Evolutionary conservation across 768 basidiomycete species (phyloP).

Genomic region (Russula compacta): DNA sequence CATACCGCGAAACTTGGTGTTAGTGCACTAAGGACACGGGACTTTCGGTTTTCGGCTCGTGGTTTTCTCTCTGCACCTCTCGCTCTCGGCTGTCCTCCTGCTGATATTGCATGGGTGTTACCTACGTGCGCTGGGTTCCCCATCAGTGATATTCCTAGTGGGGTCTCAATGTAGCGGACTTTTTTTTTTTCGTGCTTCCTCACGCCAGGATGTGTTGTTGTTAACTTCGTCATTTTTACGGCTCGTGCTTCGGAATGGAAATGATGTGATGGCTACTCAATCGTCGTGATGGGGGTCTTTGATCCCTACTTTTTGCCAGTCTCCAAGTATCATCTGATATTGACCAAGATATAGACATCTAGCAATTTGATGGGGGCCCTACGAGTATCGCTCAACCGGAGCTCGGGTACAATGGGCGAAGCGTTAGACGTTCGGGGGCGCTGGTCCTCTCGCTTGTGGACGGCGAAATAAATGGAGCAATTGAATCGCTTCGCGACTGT

Average conservation of each 20-base stretch:
- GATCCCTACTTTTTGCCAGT: not conserved
- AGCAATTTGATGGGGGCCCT: too few species aligned
- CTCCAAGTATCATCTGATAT: not conserved
- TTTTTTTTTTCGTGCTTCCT: not conserved
- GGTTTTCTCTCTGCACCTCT: too few species aligned
- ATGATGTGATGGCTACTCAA: not conserved
- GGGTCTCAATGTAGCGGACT: too few species aligned
- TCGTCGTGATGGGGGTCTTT: not conserved
- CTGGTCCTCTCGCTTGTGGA: not conserved
- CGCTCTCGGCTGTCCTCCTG: too few species aligned
- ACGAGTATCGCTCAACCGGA: not conserved
- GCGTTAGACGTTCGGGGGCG: not conserved
- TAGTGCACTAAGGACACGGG: too few species aligned
- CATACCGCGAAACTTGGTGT: too few species aligned
- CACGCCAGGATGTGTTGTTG: not conserved
- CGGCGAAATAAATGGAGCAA: slow-evolving; percentile 40
- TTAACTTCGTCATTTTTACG: not conserved
- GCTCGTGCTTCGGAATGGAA: not conserved
- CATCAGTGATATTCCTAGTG: too few species aligned
- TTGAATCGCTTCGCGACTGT: slow-evolving; percentile 58
- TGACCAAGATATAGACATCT: not conserved
- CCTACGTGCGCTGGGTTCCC: too few species aligned
- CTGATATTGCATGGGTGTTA: too few species aligned
- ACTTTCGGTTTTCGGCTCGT: too few species aligned
- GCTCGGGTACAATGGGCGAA: not conserved